Evolutionary conservation across 345 rosid genomes (phyloP).

Genomic region (Moricandia arvensis): DNA sequence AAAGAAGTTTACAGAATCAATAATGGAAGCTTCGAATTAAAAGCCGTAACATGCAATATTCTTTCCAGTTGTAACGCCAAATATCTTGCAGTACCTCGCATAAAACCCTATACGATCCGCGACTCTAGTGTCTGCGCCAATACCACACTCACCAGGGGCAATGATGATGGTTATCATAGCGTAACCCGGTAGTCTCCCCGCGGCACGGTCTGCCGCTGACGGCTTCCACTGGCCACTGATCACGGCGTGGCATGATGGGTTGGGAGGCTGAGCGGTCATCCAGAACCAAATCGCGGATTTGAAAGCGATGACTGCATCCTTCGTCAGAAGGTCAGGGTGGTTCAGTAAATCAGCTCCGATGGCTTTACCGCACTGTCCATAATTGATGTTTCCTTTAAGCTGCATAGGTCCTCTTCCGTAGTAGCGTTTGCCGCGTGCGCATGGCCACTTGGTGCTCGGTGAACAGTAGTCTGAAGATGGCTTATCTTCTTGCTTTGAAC

Average conservation of each 20-base stretch:
- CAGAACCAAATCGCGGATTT: conserved; percentile 74
- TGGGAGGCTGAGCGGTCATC: conserved; percentile 63
- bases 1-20: too few relatives aligned
- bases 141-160: too few relatives aligned
- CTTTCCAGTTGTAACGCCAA: too few relatives aligned
- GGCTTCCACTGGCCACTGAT: conserved; percentile 54
- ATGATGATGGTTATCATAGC: conserved; percentile 14
- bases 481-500: conserved; percentile 43
- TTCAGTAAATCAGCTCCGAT: conserved; percentile 54
- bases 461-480: conserved; percentile 47
- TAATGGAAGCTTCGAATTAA: too few relatives aligned
- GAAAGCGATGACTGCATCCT: conserved; percentile 46
- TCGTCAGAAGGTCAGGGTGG: conserved; percentile 55
- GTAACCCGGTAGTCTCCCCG: conserved; percentile 52
- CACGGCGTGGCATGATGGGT: conserved; percentile 70
- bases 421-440: conserved; percentile 53
- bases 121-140: too few relatives aligned
- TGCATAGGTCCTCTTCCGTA: conserved; percentile 73
- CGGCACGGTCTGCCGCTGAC: conserved; percentile 40
- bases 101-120: too few relatives aligned
- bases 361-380: conserved; percentile 53
- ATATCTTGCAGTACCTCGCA: too few relatives aligned
- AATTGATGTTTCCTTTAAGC: conserved; percentile 64
- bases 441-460: conserved; percentile 42
- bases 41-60: too few relatives aligned